Conservation (phyloP, 768 basidiomycete species). For the Lactarius psammicola region DNA sequence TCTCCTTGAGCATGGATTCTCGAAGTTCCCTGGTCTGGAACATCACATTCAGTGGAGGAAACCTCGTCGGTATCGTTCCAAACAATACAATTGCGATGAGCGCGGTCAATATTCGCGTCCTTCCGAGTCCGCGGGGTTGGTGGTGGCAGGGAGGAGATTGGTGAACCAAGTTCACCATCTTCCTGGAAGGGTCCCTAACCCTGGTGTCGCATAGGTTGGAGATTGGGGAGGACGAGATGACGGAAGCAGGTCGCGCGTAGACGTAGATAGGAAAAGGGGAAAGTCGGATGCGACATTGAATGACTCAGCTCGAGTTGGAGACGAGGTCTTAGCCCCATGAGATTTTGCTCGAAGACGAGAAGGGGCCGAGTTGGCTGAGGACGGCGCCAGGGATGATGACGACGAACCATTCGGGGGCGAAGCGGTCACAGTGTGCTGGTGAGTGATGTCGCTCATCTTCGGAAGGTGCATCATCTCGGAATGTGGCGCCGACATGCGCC, state of each 20-base stretch:
- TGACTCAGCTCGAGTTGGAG: neutral
- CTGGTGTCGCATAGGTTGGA: slow-evolving; percentile 21
- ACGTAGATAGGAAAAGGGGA: slow-evolving; percentile 27
- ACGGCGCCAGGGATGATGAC: neutral
- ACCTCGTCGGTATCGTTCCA: slow-evolving; percentile 24
- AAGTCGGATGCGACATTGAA: slow-evolving; percentile 28
- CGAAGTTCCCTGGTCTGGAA: slow-evolving; percentile 16
- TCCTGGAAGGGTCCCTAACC: slow-evolving; percentile 54
- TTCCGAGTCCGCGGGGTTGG: slow-evolving; percentile 31
- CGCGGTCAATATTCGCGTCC: slow-evolving; percentile 28
- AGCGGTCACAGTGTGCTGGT: neutral
- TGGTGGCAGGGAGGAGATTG: slow-evolving; percentile 21
- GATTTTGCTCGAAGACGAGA: neutral
- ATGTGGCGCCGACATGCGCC: neutral
- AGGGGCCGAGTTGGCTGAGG: neutral
- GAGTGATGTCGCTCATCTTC: neutral
- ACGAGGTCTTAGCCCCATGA: neutral
- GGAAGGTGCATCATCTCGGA: neutral
- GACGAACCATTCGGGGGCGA: slow-evolving; percentile 7
- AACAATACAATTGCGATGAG: slow-evolving; percentile 33
- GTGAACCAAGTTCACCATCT: slow-evolving; percentile 42
- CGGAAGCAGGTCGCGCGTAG: slow-evolving; percentile 22
- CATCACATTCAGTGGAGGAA: slow-evolving; percentile 16
- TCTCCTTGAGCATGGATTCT: slow-evolving; percentile 15
- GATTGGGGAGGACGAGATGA: slow-evolving; percentile 22